phyloP scores from a whole-genome alignment of 768 basidiomycete species.

The Suillus subluteus region DNA sequence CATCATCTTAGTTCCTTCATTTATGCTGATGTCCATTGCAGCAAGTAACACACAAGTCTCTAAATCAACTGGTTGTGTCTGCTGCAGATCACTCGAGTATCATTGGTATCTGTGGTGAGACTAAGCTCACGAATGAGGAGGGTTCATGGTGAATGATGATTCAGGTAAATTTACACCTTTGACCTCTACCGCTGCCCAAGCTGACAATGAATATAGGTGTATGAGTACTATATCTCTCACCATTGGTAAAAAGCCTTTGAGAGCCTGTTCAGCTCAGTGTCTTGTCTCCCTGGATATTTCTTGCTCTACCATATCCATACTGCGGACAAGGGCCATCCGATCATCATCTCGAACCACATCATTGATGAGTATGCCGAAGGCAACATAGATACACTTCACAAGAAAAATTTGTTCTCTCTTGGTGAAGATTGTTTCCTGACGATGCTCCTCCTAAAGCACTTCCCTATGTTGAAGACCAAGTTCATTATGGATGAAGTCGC shows the following conservation, averaged over 20 bases:
- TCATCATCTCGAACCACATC: conserved; percentile 95
- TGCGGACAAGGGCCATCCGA: conserved; percentile 93
- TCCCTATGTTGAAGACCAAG: conserved; percentile 95
- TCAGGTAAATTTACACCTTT: conserved; percentile 49
- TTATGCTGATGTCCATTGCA: conserved; percentile 33
- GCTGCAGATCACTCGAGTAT: conserved; percentile 85
- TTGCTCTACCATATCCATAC: conserved; percentile 92
- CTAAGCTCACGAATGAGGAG: conserved; percentile 89
- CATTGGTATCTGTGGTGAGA: conserved; percentile 95
- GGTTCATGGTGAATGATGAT: conserved; percentile 99
- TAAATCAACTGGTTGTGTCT: conserved; percentile 90
- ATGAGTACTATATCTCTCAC: conserved; percentile 95
- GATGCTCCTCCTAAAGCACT: conserved; percentile 92
- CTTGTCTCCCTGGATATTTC: conserved; percentile 97
- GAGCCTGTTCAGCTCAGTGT: conserved; percentile 90
- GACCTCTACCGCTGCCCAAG: not conserved
- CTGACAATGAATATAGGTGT: conserved; percentile 47
- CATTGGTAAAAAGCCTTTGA: conserved; percentile 96
- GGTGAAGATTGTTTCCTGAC: conserved; percentile 97
- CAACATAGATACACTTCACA: conserved; percentile 92
- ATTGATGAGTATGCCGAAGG: conserved; percentile 95
- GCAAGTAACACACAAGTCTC: conserved; percentile 87
- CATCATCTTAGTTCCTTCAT: not conserved
- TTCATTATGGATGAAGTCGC: conserved; percentile 90
- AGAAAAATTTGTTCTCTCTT: conserved; percentile 93